A percentile compares a stretch with the other conserved stretches of the same genome.
Conservation (phyloP, 208 protist species). For the Acanthamoeba royreba region DNA sequence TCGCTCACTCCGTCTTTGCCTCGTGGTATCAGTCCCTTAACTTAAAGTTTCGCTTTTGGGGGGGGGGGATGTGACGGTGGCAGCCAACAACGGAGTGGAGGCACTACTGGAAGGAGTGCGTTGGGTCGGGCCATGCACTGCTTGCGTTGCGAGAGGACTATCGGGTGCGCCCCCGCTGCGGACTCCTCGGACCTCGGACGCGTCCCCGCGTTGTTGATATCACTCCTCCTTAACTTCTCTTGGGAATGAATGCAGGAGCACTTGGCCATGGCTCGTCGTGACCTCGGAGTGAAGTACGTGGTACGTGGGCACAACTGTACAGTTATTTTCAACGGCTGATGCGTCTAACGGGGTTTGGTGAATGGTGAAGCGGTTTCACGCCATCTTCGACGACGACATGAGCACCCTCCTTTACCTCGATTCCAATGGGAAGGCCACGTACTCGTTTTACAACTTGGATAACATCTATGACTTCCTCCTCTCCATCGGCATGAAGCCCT, state of each 20-base stretch:
- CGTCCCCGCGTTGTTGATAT: too few species aligned
- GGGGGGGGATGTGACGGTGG: too few species aligned
- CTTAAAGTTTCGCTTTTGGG: too few species aligned
- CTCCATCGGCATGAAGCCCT: slow-evolving; percentile 55
- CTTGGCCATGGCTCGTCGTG: neutral
- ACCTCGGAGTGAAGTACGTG: slow-evolving; percentile 6
- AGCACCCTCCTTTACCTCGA: neutral
- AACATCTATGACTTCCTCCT: slow-evolving; percentile 57
- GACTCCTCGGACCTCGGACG: too few species aligned
- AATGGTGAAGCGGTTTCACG: slow-evolving; percentile 47
- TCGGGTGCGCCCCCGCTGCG: too few species aligned
- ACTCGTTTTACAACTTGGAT: slow-evolving; percentile 56
- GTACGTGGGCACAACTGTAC: neutral
- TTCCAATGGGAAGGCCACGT: neutral
- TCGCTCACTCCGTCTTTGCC: neutral
- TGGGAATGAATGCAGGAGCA: too few species aligned
- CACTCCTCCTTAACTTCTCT: too few species aligned
- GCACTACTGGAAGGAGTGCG: slow-evolving; percentile 62
- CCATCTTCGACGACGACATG: slow-evolving; percentile 67
- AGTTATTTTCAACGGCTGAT: too few species aligned
- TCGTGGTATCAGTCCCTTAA: neutral
- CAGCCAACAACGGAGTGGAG: slow-evolving; percentile 22
- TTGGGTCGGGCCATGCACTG: slow-evolving; percentile 55
- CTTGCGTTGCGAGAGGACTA: slow-evolving; percentile 52
- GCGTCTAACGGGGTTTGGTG: too few species aligned